A percentile compares a stretch with the other conserved stretches of the same genome.
Conservation (phyloP, 1,139 yeast species). For the Suhomyces chickasaworum region DNA sequence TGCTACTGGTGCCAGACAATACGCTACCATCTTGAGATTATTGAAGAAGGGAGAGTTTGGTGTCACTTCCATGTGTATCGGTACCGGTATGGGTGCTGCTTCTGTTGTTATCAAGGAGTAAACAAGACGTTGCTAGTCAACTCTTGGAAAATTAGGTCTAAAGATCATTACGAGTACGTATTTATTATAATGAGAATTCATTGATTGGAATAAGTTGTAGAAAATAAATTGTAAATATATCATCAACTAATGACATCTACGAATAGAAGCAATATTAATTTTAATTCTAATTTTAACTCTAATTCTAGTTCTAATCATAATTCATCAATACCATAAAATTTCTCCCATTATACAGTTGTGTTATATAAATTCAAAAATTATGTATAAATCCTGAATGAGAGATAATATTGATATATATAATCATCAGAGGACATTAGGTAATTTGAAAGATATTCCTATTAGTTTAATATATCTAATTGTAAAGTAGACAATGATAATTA, state of each 20-base stretch:
- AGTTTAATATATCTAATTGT: no score
- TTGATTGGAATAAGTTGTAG: conserved; percentile 1
- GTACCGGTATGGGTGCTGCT: conserved; percentile 99
- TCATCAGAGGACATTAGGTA: no score
- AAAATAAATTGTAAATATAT: neutral
- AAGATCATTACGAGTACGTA: conserved; percentile 2
- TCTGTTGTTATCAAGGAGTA: conserved; percentile 76
- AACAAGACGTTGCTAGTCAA: conserved; percentile 10
- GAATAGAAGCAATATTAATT: no score
- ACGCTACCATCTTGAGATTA: conserved; percentile 83
- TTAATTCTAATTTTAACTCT: no score
- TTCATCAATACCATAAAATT: conserved; percentile 41
- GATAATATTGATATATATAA: no score
- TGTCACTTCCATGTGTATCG: conserved; percentile 94
- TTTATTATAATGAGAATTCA: conserved; percentile 7
- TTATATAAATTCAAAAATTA: conserved; percentile 47
- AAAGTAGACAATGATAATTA: no score
- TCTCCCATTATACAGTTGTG: conserved; percentile 56
- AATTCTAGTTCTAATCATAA: no score
- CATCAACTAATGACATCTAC: neutral
- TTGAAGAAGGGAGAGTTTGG: conserved; percentile 81
- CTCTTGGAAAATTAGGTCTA: conserved; percentile 1
- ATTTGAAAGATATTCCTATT: no score
- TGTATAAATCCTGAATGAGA: conserved; percentile 52
- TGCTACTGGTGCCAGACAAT: conserved; percentile 93